A percentile compares a stretch with the other conserved stretches of the same genome.
These are phyloP conservation scores for Calonectria crousiana DNA, from an alignment of 2,329 filamentous ascomycete species.

Conservation along the genomic window DNA sequence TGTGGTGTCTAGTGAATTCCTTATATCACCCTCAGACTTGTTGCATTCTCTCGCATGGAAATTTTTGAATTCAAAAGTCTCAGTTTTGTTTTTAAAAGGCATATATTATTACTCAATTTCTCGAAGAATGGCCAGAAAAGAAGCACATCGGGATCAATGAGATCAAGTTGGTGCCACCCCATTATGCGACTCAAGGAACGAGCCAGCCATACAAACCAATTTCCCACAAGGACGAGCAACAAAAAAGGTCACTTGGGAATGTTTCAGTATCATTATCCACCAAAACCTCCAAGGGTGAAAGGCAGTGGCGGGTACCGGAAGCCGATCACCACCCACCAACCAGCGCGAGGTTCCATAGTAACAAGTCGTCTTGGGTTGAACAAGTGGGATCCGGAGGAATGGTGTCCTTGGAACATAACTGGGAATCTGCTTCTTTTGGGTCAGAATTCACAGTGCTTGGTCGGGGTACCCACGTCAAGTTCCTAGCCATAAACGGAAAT, in stretches of 20 bases:
- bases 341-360: neutral
- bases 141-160: neutral
- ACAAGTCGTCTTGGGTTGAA: neutral
- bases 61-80: neutral
- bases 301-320: neutral
- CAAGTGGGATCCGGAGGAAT: neutral
- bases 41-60: neutral
- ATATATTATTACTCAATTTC: neutral
- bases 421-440: neutral
- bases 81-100: neutral
- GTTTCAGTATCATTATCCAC: neutral
- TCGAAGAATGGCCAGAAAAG: neutral
- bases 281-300: neutral
- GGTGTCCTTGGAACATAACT: neutral
- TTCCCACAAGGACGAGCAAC: neutral
- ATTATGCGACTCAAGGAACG: too few species aligned
- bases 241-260: neutral
- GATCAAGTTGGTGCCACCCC: neutral
- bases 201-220: neutral
- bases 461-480: neutral
- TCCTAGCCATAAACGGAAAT: neutral
- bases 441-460: neutral
- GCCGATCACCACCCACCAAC: too few species aligned
- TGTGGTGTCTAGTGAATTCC: neutral
- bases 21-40: neutral